A percentile compares a stretch with the other conserved stretches of the same genome.
These are phyloP conservation scores for Stipa capillata DNA, from an alignment of 176 grass and related monocot genomes.

Conservation along the genomic window DNA sequence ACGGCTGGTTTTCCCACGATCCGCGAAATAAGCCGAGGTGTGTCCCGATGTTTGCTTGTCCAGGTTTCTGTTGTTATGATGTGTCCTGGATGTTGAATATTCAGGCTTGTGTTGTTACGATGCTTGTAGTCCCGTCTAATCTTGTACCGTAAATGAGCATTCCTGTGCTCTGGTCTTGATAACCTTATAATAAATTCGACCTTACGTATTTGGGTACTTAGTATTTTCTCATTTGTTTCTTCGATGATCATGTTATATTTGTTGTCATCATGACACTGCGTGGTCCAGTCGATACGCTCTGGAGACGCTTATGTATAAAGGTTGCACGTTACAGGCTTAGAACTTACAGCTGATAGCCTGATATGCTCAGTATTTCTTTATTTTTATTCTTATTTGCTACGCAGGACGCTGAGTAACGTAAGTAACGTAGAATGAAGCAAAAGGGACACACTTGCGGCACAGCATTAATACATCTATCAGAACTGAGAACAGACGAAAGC, in stretches of 20 bases:
- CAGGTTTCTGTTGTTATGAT: background rate
- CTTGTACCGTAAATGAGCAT: conserved; percentile 19
- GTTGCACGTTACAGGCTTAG: too few relatives aligned
- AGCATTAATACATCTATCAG: too few relatives aligned
- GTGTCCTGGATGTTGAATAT: background rate
- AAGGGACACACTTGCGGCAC: background rate
- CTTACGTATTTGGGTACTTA: background rate
- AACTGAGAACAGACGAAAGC: background rate
- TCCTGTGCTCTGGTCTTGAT: conserved; percentile 15
- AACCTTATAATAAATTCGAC: conserved; percentile 4
- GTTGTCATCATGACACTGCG: background rate
- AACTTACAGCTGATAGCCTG: background rate
- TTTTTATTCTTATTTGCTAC: too few relatives aligned
- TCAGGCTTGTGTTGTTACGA: background rate
- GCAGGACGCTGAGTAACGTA: background rate
- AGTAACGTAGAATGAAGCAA: background rate
- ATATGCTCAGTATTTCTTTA: too few relatives aligned
- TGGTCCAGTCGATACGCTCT: background rate
- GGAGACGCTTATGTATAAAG: background rate
- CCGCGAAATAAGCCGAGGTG: conserved; percentile 8
- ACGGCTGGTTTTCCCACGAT: background rate
- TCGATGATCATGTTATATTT: background rate
- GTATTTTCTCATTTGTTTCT: background rate
- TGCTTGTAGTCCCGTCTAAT: background rate
- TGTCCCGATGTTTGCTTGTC: background rate